Percentiles rank a stretch among this genome's conserved stretches.
These are phyloP conservation scores for Phytophthora crassamura DNA, from an alignment of 352 stramenopile genomes.

Conservation along the genomic window DNA sequence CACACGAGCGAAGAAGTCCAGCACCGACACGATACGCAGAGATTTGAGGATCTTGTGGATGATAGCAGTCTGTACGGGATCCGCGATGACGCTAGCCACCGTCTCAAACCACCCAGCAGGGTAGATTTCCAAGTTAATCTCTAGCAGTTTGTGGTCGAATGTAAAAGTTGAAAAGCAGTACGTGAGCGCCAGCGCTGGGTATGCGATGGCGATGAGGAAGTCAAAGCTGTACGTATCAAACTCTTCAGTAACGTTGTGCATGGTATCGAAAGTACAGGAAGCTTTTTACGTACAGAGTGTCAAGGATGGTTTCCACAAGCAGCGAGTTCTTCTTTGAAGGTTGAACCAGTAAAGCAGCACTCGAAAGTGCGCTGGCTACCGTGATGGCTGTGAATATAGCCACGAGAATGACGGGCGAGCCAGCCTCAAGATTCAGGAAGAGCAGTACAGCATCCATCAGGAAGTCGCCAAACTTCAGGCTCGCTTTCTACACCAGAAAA, in stretches of 20 bases:
- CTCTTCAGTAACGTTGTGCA: background rate
- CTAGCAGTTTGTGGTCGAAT: conserved; percentile 30
- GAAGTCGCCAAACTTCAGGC: conserved; percentile 18
- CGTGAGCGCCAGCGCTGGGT: conserved; percentile 30
- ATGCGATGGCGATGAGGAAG: conserved; percentile 34
- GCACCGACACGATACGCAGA: conserved; percentile 28
- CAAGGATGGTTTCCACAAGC: conserved; percentile 20
- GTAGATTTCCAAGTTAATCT: conserved; percentile 32
- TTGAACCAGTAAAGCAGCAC: conserved; percentile 7
- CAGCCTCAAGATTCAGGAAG: conserved; percentile 17
- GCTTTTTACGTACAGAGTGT: conserved; percentile 31
- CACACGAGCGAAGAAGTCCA: conserved; percentile 39
- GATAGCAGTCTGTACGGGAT: no score
- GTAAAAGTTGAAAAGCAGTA: conserved; percentile 37
- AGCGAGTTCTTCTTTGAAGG: background rate
- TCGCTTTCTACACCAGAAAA: conserved; percentile 12
- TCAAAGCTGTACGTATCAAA: conserved; percentile 21
- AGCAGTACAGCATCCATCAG: conserved; percentile 1
- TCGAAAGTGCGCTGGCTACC: background rate
- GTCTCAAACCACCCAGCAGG: conserved; percentile 26
- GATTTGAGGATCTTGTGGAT: conserved; percentile 30
- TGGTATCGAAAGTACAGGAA: background rate
- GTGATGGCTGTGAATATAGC: conserved; percentile 14
- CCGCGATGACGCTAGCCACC: conserved; percentile 23
- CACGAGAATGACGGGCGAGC: conserved; percentile 6